Evolutionary conservation across 345 rosid genomes (phyloP).

Genomic region (Gossypium australe): DNA sequence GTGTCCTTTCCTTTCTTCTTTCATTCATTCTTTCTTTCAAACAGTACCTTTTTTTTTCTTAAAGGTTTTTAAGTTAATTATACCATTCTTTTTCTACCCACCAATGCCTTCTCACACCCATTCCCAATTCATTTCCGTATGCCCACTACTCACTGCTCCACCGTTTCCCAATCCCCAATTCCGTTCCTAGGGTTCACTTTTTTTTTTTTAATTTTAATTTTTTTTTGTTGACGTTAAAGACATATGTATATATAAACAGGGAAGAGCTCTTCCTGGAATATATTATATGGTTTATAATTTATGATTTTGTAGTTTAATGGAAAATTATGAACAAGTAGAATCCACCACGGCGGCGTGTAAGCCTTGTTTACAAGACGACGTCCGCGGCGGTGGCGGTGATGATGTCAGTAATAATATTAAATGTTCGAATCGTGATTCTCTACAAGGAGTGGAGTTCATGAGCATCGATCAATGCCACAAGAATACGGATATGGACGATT

Average conservation of each 20-base stretch:
- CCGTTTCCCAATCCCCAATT: conserved; percentile 25
- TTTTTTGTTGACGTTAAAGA: not conserved
- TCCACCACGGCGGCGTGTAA: conserved; percentile 14
- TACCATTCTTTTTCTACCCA: not conserved
- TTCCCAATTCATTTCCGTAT: conserved; percentile 32
- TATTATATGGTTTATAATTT: too few species aligned
- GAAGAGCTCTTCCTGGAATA: too few species aligned
- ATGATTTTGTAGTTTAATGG: conserved; percentile 14
- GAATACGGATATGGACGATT: conserved; percentile 33
- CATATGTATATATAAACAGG: too few species aligned
- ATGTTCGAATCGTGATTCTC: conserved; percentile 15
- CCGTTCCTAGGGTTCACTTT: conserved; percentile 48
- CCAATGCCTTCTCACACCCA: conserved; percentile 34
- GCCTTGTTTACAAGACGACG: conserved; percentile 20
- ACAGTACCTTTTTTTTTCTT: not conserved
- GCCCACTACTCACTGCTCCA: conserved; percentile 24
- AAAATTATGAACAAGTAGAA: conserved; percentile 14
- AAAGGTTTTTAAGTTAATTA: not conserved
- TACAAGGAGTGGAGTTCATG: conserved; percentile 31
- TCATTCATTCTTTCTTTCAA: too few species aligned
- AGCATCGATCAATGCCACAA: conserved; percentile 51
- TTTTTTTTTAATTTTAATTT: not conserved
- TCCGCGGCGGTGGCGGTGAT: not conserved
- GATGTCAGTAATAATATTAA: conserved; percentile 11
- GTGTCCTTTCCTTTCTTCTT: too few species aligned